Conservation (phyloP, 345 rosid species). For the Tarenaya hassleriana region DNA sequence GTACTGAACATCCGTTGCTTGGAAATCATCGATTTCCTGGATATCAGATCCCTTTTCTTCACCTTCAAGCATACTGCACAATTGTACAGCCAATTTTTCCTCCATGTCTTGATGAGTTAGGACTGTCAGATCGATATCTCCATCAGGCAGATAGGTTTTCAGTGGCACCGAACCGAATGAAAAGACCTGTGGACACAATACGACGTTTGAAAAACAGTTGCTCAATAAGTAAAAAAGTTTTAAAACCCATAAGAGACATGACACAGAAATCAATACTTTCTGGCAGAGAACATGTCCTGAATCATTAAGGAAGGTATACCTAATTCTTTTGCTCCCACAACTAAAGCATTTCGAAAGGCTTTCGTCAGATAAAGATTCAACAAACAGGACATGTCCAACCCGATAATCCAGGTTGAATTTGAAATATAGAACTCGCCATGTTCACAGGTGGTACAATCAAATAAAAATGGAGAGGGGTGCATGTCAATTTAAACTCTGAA, state of each 20-base stretch:
- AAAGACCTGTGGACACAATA: slow-evolving; percentile 44
- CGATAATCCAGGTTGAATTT: neutral
- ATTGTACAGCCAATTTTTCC: slow-evolving; percentile 42
- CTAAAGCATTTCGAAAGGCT: too few relatives aligned
- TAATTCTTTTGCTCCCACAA: too few relatives aligned
- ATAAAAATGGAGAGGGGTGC: neutral
- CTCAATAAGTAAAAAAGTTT: neutral
- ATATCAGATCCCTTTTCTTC: slow-evolving; percentile 31
- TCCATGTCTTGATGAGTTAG: slow-evolving; percentile 45
- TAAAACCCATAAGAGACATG: too few relatives aligned
- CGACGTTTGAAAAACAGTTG: neutral
- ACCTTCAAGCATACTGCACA: slow-evolving; percentile 40
- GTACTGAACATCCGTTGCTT: slow-evolving; percentile 53
- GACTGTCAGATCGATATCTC: slow-evolving; percentile 85
- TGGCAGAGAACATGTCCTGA: too few relatives aligned
- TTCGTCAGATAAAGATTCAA: too few relatives aligned
- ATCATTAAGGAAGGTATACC: too few relatives aligned
- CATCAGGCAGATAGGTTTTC: slow-evolving; percentile 89
- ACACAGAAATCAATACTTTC: slow-evolving; percentile 4
- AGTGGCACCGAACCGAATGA: slow-evolving; percentile 73
- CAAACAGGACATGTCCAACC: too few relatives aligned
- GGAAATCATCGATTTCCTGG: slow-evolving; percentile 12
- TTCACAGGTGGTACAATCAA: too few relatives aligned
- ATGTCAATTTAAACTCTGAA: slow-evolving; percentile 1
- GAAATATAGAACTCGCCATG: neutral